Percentiles rank a stretch among this genome's conserved stretches.
These are phyloP conservation scores for Trichosporon asahii DNA, from an alignment of 1,284 basidiomycete species.

Conservation along the genomic window DNA sequence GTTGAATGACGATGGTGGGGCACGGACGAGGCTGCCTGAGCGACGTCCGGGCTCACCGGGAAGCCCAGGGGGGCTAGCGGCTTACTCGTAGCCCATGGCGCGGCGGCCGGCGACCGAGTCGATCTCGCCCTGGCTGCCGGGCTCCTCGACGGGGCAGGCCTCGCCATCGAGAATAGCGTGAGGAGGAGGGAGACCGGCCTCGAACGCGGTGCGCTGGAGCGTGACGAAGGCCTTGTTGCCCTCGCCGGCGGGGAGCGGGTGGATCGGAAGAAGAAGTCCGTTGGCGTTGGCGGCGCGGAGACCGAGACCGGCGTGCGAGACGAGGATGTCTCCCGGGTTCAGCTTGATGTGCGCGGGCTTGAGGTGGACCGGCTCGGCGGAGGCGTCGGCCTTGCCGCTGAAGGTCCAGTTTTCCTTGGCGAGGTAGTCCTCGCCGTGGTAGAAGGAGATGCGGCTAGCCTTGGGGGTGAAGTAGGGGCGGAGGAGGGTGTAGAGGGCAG, in stretches of 20 bases:
- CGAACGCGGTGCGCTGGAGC: slow-evolving; percentile 38
- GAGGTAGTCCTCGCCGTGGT: slow-evolving; percentile 36
- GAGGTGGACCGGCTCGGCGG: slow-evolving; percentile 33
- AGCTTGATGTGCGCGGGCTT: slow-evolving; percentile 28
- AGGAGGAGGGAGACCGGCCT: slow-evolving; percentile 42
- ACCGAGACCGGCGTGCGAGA: slow-evolving; percentile 35
- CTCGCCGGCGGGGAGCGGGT: slow-evolving; percentile 28
- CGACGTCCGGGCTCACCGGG: slow-evolving; percentile 5
- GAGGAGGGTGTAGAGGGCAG: slow-evolving; percentile 42
- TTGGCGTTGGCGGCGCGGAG: slow-evolving; percentile 18
- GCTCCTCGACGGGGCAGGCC: slow-evolving; percentile 31
- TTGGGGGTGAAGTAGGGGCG: slow-evolving; percentile 40
- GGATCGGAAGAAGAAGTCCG: slow-evolving; percentile 36
- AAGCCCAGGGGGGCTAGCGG: slow-evolving; percentile 11
- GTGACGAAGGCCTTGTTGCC: slow-evolving; percentile 28
- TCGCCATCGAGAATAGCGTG: slow-evolving; percentile 22
- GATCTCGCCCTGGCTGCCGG: slow-evolving; percentile 24
- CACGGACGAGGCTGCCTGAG: not conserved
- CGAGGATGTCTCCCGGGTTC: slow-evolving; percentile 42
- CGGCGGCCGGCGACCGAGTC: slow-evolving; percentile 32
- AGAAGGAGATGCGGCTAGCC: slow-evolving; percentile 42
- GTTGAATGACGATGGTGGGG: not conserved
- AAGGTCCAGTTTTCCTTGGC: slow-evolving; percentile 38
- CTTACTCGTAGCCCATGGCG: slow-evolving; percentile 38
- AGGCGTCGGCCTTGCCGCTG: slow-evolving; percentile 14